A percentile compares a stretch with the other conserved stretches of the same genome.
phyloP scores from a whole-genome alignment of 352 stramenopile genomes.

The Elongisporangium anandrum region DNA sequence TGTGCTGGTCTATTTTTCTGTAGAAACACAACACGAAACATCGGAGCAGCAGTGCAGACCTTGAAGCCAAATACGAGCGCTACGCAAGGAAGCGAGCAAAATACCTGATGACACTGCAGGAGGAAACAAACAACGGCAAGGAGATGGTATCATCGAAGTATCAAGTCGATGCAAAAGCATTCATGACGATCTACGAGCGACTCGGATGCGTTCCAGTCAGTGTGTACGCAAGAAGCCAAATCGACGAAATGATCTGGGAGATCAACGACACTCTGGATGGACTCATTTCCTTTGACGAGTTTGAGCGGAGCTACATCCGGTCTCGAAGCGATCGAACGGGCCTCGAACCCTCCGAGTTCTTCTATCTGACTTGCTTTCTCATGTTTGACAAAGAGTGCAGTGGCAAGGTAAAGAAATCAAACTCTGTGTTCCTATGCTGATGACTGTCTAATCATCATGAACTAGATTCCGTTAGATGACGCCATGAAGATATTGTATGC shows the following conservation, averaged over 20 bases:
- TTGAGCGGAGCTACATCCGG: slow-evolving; percentile 67
- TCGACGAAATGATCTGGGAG: slow-evolving; percentile 78
- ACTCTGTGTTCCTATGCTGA: too few relatives aligned
- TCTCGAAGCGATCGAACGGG: slow-evolving; percentile 56
- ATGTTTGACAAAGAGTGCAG: slow-evolving; percentile 77
- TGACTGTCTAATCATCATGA: too few relatives aligned
- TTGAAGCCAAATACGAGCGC: slow-evolving; percentile 28
- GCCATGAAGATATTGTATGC: slow-evolving; percentile 73
- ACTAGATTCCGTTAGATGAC: slow-evolving; percentile 74
- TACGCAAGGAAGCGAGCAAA: slow-evolving; percentile 38
- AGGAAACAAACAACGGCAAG: slow-evolving; percentile 49
- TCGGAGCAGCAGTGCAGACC: slow-evolving; percentile 12
- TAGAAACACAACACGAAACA: slow-evolving; percentile 4
- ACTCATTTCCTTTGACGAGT: slow-evolving; percentile 69
- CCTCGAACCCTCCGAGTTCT: slow-evolving; percentile 67
- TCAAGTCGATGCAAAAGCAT: slow-evolving; percentile 39
- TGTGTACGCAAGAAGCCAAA: slow-evolving; percentile 29
- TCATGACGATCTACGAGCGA: slow-evolving; percentile 53
- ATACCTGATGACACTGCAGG: slow-evolving; percentile 44
- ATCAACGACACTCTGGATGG: slow-evolving; percentile 78
- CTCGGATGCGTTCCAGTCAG: slow-evolving; percentile 31
- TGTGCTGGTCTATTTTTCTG: too few relatives aligned
- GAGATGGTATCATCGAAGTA: slow-evolving; percentile 51
- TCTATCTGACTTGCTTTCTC: slow-evolving; percentile 82
- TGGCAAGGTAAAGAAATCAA: too few relatives aligned